phyloP scores from a whole-genome alignment of 768 basidiomycete genomes.

The Naganishia vaughanmartiniae region DNA sequence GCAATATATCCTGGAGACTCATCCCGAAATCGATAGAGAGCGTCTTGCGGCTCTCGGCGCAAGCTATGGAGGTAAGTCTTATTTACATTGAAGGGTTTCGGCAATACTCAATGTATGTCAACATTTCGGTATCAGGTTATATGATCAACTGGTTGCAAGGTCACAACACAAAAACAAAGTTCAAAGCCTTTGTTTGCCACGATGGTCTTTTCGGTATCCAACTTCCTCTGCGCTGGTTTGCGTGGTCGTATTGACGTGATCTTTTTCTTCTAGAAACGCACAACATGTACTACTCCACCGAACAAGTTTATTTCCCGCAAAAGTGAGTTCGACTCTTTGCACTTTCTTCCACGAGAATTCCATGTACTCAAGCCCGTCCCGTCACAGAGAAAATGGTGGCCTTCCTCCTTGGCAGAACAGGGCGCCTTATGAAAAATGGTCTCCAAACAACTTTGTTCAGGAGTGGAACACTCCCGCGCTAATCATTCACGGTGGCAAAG shows the following conservation, averaged over 20 bases:
- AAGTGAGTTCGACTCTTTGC: slow-evolving; percentile 8
- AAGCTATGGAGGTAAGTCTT: slow-evolving; percentile 73
- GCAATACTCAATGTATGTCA: slow-evolving; percentile 18
- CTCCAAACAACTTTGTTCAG: slow-evolving; percentile 70
- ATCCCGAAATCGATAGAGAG: slow-evolving; percentile 52
- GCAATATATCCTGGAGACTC: slow-evolving; percentile 41
- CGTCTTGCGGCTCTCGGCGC: slow-evolving; percentile 64
- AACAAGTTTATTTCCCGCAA: slow-evolving; percentile 59
- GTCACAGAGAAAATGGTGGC: slow-evolving; percentile 37
- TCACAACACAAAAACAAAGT: slow-evolving; percentile 64
- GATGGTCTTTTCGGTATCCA: slow-evolving; percentile 66
- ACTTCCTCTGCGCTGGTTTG: not conserved
- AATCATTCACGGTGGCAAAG: slow-evolving; percentile 76
- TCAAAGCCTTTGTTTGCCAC: slow-evolving; percentile 88
- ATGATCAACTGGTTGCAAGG: slow-evolving; percentile 85
- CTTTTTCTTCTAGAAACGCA: slow-evolving; percentile 57
- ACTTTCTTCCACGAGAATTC: not conserved
- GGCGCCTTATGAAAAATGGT: slow-evolving; percentile 42
- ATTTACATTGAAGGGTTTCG: slow-evolving; percentile 30
- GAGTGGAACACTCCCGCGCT: slow-evolving; percentile 85
- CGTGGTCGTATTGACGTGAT: not conserved
- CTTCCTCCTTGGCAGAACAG: slow-evolving; percentile 34
- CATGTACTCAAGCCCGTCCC: not conserved
- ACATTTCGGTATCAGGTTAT: slow-evolving; percentile 34
- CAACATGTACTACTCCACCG: slow-evolving; percentile 83